Percentiles rank a stretch among this genome's conserved stretches.
Evolutionary conservation across 2,329 filamentous ascomycete genomes (phyloP).

Genomic region (Cordyceps cateniannulata): DNA sequence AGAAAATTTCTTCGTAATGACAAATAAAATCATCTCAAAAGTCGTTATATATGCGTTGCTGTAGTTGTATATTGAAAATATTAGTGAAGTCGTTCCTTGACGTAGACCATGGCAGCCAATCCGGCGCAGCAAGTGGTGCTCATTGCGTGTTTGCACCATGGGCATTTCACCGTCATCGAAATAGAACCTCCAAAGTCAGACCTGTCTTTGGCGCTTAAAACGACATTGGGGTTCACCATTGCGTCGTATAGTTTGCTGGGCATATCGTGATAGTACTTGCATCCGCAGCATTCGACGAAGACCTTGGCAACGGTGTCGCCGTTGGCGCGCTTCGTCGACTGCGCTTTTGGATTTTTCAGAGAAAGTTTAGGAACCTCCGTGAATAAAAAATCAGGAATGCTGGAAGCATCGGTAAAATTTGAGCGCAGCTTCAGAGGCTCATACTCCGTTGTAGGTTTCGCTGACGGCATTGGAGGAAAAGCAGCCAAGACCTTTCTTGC

Average conservation of each 20-base stretch:
- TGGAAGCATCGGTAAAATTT: conserved; percentile 8
- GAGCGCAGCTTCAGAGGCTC: conserved; percentile 10
- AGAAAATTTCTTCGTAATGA: not conserved
- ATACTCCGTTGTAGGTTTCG: not conserved
- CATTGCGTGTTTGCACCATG: conserved; percentile 69
- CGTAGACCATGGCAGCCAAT: conserved; percentile 58
- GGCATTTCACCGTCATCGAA: conserved; percentile 58
- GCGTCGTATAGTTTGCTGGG: conserved; percentile 57
- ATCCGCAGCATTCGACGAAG: conserved; percentile 59
- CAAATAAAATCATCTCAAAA: conserved; percentile 2
- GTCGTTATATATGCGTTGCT: conserved; percentile 2
- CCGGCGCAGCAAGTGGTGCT: conserved; percentile 61
- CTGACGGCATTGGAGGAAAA: conserved; percentile 19
- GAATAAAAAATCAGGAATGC: not conserved
- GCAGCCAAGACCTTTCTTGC: conserved; percentile 26
- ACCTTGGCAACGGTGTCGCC: conserved; percentile 51
- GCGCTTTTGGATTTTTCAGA: conserved; percentile 13
- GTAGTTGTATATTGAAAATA: not conserved
- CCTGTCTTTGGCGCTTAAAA: conserved; percentile 41
- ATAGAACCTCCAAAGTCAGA: conserved; percentile 50
- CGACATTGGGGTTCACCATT: conserved; percentile 52
- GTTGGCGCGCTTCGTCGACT: not conserved
- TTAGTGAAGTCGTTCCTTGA: conserved; percentile 56
- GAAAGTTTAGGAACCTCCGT: not conserved
- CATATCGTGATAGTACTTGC: conserved; percentile 60